Evolutionary conservation across 2,329 filamentous ascomycete species (phyloP).

Genomic region (Sporothrix phasma): DNA sequence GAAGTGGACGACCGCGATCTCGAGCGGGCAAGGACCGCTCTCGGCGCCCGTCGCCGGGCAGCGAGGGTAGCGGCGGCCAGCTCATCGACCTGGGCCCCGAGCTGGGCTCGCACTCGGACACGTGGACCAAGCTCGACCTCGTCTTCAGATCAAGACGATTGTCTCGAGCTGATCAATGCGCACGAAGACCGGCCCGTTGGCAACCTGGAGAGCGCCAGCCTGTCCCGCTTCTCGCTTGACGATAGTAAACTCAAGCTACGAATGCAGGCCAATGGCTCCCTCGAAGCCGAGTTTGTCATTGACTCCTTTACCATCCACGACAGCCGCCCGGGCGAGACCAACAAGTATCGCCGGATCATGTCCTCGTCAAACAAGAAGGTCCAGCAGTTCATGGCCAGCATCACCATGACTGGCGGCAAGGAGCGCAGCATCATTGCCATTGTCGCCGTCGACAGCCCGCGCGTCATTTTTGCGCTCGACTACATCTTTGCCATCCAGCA

Average conservation of each 20-base stretch:
- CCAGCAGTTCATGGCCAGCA: conserved; percentile 95
- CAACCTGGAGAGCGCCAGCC: conserved; percentile 64
- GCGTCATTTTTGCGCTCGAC: conserved; percentile 89
- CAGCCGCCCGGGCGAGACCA: conserved; percentile 76
- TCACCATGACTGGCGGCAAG: conserved; percentile 80
- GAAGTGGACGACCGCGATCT: conserved; percentile 55
- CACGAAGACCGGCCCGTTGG: conserved; percentile 68
- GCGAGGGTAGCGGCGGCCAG: conserved; percentile 25
- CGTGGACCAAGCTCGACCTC: conserved; percentile 89
- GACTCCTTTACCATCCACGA: conserved; percentile 93
- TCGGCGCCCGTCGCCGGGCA: too few species aligned
- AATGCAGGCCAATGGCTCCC: conserved; percentile 81
- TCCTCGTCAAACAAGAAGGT: conserved; percentile 88
- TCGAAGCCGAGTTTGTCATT: conserved; percentile 88
- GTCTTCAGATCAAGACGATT: conserved; percentile 79
- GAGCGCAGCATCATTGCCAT: conserved; percentile 80
- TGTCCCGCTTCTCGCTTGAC: conserved; percentile 91
- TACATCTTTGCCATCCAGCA: conserved; percentile 85
- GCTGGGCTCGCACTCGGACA: conserved; percentile 55
- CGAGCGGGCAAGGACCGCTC: conserved; percentile 38
- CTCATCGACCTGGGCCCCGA: conserved; percentile 57
- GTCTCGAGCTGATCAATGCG: conserved; percentile 75
- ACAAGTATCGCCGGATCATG: conserved; percentile 98
- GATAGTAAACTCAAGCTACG: conserved; percentile 84
- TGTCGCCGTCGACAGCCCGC: conserved; percentile 86